Base-by-base conservation (phyloP, 169 alveolate species). In the Plasmodium malariae region DNA sequence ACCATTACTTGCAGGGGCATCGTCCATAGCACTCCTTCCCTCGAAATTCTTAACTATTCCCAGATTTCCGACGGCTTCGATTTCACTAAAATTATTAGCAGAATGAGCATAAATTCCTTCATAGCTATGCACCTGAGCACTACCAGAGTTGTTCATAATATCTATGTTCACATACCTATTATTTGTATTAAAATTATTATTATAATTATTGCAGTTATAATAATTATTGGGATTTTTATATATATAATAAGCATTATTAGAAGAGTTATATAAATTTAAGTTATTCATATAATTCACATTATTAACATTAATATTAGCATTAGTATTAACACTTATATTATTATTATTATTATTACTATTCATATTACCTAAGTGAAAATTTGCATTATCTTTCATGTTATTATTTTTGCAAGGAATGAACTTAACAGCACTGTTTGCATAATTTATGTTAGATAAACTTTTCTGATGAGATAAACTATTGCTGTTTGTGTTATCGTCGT, bases 81-180 rank as follows among this genome's bases (percentile, higher is more conserved):
- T n/a, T n/a, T n/a, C n/a, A n/a, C n/a, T n/a, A n/a, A n/a, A n/a
- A n/a, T n/a, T n/a, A n/a, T n/a, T n/a, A n/a, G n/a, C n/a, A n/a
- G 21, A n/a, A 59, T 59, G 37, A 28, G 57, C 59, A 28, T 21
- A 45, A n/a, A 63, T 34, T 43, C 34, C 74, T 30, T 5, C 60
- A 32, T 67, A 83, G 24, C n/a, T 54, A 83, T 83, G n/a, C 40
- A 37, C 54, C 54, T 28, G 85, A 34, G 59, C 2, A 57, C 24
- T 51, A 43, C 55, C 71, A 70, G 67, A 49, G 63, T 28, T 67
- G 71, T 83, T 67, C 36, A 37, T n/a, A 36, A 34, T 49, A 36
- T 83, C 85, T 36, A 67, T 34, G 71, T 83, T 83, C 91, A 49
- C 83, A 67, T 83, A 83, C 80, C 85, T 83, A 83, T 73, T 73